Conservation (phyloP, 306 rosid genomes). For the Luffa acutangula region DNA sequence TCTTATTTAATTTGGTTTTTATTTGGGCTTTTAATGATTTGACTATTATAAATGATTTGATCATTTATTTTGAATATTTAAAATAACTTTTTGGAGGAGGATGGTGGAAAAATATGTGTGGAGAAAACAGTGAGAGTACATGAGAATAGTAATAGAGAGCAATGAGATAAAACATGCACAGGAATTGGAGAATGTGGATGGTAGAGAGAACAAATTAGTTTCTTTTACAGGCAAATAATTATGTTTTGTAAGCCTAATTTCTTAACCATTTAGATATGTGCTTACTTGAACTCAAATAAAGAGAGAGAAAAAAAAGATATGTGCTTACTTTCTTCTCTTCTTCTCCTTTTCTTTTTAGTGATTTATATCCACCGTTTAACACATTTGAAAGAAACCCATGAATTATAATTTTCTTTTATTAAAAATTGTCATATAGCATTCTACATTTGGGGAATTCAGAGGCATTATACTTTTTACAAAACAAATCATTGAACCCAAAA, state of each 20-base stretch:
- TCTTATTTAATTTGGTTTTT: background rate
- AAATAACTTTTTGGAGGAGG: background rate
- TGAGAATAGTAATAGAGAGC: background rate
- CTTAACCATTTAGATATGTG: no score
- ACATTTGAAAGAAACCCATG: background rate
- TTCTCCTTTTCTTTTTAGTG: no score
- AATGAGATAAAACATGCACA: background rate
- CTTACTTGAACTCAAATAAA: no score
- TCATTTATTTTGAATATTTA: background rate
- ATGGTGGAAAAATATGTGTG: background rate
- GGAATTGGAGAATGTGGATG: background rate
- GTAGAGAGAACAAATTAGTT: background rate
- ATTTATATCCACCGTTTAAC: background rate
- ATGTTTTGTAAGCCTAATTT: background rate
- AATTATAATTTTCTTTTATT: background rate
- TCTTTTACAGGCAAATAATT: background rate
- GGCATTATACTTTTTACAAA: background rate
- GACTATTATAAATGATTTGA: background rate
- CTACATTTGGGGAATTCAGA: background rate
- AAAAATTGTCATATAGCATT: background rate
- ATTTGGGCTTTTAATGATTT: background rate
- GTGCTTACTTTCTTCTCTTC: no score
- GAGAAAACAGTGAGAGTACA: background rate
- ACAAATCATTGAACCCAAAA: background rate
- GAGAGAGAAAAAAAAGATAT: no score